Conservation (phyloP, 495 filamentous ascomycete species). For the Neurospora hispaniola region DNA sequence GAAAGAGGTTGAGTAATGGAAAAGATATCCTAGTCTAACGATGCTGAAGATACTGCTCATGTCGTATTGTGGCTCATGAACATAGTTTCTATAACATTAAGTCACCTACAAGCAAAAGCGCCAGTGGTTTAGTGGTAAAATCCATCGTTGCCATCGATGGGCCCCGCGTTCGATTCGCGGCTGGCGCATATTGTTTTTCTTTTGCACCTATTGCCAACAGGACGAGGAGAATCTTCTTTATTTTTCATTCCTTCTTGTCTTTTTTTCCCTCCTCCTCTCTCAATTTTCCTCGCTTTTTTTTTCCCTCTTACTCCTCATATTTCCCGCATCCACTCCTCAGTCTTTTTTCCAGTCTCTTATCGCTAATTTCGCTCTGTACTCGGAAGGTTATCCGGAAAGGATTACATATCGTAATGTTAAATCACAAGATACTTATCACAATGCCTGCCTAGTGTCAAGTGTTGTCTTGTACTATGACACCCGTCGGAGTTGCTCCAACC, state of each 20-base stretch:
- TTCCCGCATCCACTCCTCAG: background rate
- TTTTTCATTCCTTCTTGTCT: no score
- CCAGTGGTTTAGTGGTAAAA: background rate
- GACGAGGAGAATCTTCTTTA: no score
- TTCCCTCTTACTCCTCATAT: background rate
- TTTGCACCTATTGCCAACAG: background rate
- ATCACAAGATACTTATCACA: background rate
- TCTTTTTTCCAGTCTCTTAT: background rate
- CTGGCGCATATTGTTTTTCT: background rate
- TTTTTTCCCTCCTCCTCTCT: no score
- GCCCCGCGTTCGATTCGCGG: background rate
- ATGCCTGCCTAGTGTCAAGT: background rate
- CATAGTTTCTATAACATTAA: rapidly evolving
- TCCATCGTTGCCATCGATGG: background rate
- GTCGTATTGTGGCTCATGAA: background rate
- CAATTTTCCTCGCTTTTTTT: background rate
- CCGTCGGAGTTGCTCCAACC: slow-evolving; percentile 1
- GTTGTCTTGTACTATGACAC: background rate
- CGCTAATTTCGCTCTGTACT: background rate
- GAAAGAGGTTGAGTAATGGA: background rate
- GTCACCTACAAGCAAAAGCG: background rate
- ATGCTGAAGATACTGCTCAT: background rate
- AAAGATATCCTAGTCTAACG: background rate
- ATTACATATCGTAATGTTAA: background rate
- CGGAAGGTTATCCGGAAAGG: background rate